phyloP scores from a whole-genome alignment of 2,329 filamentous ascomycete genomes.

The Talaromyces sp. region DNA sequence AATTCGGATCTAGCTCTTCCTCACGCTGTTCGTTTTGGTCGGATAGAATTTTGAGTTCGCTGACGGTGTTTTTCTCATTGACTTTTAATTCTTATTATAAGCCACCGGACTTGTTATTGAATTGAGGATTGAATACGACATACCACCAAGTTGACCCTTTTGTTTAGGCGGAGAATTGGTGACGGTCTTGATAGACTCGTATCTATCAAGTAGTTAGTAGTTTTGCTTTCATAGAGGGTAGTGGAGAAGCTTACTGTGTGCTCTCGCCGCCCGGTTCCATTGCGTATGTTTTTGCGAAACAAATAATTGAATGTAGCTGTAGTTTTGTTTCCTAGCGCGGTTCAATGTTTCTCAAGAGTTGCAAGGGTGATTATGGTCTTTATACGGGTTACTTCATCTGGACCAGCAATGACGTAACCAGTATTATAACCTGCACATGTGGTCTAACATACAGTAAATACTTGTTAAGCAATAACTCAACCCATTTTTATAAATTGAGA shows the following conservation, averaged over 20 bases:
- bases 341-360: not conserved
- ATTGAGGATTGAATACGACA: not conserved
- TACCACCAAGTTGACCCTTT: conserved; percentile 53
- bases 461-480: not conserved
- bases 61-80: conserved; percentile 26
- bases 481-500: not conserved
- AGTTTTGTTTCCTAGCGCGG: not conserved
- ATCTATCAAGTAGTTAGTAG: conserved; percentile 32
- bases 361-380: not conserved
- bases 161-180: conserved; percentile 47
- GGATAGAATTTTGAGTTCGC: conserved; percentile 19
- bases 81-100: conserved; percentile 5
- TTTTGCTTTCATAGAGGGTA: not conserved
- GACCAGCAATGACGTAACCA: conserved; percentile 9
- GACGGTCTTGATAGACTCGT: conserved; percentile 52
- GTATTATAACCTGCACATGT: not conserved
- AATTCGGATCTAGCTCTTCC: conserved; percentile 47
- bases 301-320: not conserved
- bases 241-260: not conserved
- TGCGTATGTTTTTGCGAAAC: not conserved
- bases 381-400: not conserved
- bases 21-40: conserved; percentile 30
- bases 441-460: too few relatives aligned
- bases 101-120: not conserved
- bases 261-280: conserved; percentile 9